Conservation (phyloP, 1,139 yeast genomes). For the Hyphopichia buzzinii region DNA sequence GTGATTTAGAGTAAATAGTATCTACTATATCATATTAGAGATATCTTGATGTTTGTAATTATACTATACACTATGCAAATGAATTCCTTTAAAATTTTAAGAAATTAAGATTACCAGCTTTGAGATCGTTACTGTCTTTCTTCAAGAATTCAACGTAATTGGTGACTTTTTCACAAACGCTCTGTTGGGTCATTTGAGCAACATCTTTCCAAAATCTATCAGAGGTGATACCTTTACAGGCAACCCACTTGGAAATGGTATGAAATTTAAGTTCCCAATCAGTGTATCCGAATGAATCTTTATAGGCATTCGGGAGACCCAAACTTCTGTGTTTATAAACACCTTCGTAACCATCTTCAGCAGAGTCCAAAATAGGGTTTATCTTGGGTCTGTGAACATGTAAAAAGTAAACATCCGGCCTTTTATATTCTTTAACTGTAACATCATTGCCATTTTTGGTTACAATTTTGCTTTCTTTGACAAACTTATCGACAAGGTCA, state of each 20-base stretch:
- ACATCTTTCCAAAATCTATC: constrained; percentile 20
- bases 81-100: not conserved
- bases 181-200: constrained; percentile 18
- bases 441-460: too few relatives aligned
- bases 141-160: constrained; percentile 28
- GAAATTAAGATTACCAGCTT: constrained; percentile 3
- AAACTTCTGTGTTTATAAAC: constrained; percentile 21
- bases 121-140: constrained; percentile 16
- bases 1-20: not conserved
- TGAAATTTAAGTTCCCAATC: constrained; percentile 40
- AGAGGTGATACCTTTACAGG: constrained; percentile 30
- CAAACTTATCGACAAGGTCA: constrained; percentile 20
- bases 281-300: constrained; percentile 14
- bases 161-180: constrained; percentile 23
- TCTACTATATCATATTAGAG: not conserved
- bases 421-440: constrained; percentile 14
- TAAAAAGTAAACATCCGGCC: constrained; percentile 32
- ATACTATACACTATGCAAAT: not conserved
- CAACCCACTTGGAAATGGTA: constrained; percentile 33
- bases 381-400: constrained; percentile 45
- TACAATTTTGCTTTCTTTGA: constrained; percentile 8
- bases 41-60: too few relatives aligned
- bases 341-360: constrained; percentile 14
- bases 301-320: constrained; percentile 16
- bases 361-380: constrained; percentile 27